A percentile compares a stretch with the other conserved stretches of the same genome.
Conservation (phyloP, 148 eudicot genomes). For the Linanthus parryae region DNA sequence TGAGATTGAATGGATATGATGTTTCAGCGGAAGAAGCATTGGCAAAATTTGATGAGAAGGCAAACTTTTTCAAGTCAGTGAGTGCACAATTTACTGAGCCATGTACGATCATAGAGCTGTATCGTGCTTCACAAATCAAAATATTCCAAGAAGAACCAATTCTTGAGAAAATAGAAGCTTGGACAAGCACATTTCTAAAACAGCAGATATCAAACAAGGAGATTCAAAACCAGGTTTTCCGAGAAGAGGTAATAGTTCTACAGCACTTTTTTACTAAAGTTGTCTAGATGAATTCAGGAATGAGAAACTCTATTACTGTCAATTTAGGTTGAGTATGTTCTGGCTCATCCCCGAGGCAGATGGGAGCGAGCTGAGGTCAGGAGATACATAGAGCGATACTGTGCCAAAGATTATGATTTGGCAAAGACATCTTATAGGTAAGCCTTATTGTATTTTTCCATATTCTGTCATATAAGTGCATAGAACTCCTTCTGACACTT, state of each 20-base stretch:
- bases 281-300: too few relatives aligned
- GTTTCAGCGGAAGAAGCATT: constrained; percentile 8
- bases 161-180: not conserved
- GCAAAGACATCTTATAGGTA: not conserved
- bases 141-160: not conserved
- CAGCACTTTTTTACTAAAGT: too few relatives aligned
- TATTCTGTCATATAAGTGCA: too few relatives aligned
- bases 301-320: too few relatives aligned
- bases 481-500: too few relatives aligned
- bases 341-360: not conserved
- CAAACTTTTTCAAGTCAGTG: not conserved
- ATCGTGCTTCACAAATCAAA: not conserved
- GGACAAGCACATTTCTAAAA: constrained; percentile 1
- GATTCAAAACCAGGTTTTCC: not conserved
- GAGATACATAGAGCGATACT: not conserved
- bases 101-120: not conserved
- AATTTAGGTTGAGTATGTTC: not conserved
- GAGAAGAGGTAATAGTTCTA: not conserved
- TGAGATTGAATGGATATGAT: constrained; percentile 12
- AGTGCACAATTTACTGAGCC: not conserved
- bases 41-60: too few relatives aligned
- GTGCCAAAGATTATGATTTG: not conserved
- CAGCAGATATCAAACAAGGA: not conserved
- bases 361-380: not conserved
- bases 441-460: too few relatives aligned